Conservation (phyloP, 2,329 filamentous ascomycete species). For the Aspergillus calidoustus region DNA sequence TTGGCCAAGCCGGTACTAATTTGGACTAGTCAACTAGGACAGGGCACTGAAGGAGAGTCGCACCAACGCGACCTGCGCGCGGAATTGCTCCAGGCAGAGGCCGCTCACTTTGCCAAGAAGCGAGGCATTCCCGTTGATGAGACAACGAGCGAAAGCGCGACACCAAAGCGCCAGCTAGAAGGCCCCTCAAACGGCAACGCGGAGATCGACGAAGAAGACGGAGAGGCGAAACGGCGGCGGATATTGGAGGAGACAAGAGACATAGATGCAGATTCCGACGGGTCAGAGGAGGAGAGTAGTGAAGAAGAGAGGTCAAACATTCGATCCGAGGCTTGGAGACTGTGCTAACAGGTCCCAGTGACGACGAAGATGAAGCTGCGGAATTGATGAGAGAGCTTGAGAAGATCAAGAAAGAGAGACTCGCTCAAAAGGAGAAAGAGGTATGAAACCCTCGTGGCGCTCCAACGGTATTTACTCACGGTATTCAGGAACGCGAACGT, state of each 20-base stretch:
- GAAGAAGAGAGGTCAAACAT: constrained; percentile 62
- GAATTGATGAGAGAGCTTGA: constrained; percentile 91
- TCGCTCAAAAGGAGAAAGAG: constrained; percentile 78
- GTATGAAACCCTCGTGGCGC: constrained; percentile 38
- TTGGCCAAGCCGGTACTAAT: constrained; percentile 9
- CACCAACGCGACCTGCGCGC: constrained; percentile 79
- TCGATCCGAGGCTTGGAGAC: background rate
- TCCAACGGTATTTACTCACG: constrained; percentile 17
- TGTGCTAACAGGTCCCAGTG: constrained; percentile 52
- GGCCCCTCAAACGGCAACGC: constrained; percentile 43
- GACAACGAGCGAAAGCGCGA: constrained; percentile 39
- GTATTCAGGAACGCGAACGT: constrained; percentile 71
- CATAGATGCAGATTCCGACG: constrained; percentile 80
- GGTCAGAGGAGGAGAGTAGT: constrained; percentile 62
- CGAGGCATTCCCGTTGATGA: constrained; percentile 64
- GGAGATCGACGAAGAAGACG: constrained; percentile 64
- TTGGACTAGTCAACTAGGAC: constrained; percentile 71
- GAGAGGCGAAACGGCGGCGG: constrained; percentile 80
- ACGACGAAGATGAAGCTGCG: constrained; percentile 79
- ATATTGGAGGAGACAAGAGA: constrained; percentile 87
- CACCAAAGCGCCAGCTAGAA: constrained; percentile 69
- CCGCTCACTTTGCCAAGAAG: constrained; percentile 84
- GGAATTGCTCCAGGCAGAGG: constrained; percentile 87
- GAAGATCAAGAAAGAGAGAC: constrained; percentile 86
- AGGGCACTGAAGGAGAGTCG: constrained; percentile 79